Base-by-base conservation (phyloP, 352 stramenopile species). In the Halophytophthora batemanensis region DNA sequence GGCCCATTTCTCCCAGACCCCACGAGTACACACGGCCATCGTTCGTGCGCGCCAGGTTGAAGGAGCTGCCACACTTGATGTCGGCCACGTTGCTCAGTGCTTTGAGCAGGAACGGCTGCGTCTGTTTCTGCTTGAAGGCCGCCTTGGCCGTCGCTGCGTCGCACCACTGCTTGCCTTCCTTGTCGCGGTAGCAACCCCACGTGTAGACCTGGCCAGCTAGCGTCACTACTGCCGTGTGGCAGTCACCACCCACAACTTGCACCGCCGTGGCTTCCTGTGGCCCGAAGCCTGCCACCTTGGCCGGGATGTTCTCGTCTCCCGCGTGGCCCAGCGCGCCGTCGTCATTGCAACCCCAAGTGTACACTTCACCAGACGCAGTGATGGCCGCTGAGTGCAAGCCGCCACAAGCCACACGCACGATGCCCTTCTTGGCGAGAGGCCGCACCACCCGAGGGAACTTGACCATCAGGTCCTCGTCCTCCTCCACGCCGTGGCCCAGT, bases 151-250 rank as follows among this genome's bases (percentile, higher is more conserved):
- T 75, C 17, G 71, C 56, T 1, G 85, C 71, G 53, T 97, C 75
- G 37, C 85, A 95, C 74, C 92, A 98, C 45, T 92, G 76, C 59
- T 96, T 96, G 40, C 93, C 93, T 66, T 98, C 93, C 71, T 98
- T 98, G 76, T 99, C 95, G 52, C 98, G 97, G 77, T 98, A 98
- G 50, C 73, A 90, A 37, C 97, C 97, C 90, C 93, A 98, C 11
- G 90, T 82, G 61, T 87, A 99, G 10, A 99, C 91, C 19, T 90
- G 84, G 2, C 96, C 96, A 2, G 72, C 65, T 1, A 89, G 53
- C 21, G 80, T 89, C 22, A 99, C 63, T 7, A 95, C 89, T 0
- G 97, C 58, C 17, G 89, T 97, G 68, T 99, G 96, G 45, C 81
- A 97, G 52, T 98, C 96, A n/a, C 97, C 97, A 13, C 91, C 92